These are phyloP conservation scores for Drechslerella coelobrocha DNA, from an alignment of 2,329 filamentous ascomycete genomes.

Conservation along the genomic window DNA sequence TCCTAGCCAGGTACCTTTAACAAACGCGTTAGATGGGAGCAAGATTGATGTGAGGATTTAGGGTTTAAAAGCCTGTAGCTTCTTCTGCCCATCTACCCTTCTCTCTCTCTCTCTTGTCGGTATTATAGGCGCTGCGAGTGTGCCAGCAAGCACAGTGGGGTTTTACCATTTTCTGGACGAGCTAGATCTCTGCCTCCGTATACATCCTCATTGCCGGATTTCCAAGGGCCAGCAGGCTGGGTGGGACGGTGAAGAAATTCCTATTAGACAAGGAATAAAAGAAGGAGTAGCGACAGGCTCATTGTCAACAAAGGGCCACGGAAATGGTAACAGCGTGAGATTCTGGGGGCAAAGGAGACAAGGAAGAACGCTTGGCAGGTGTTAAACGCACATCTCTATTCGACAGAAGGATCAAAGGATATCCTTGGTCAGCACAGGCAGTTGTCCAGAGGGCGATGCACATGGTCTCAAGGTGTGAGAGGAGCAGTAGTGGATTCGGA, in stretches of 20 bases:
- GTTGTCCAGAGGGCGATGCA: slow-evolving; percentile 80
- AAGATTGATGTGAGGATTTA: background rate
- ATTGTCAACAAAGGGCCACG: background rate
- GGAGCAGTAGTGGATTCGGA: background rate
- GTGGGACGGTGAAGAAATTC: slow-evolving; percentile 46
- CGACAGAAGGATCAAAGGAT: slow-evolving; percentile 75
- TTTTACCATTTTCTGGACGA: slow-evolving; percentile 36
- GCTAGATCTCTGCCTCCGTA: slow-evolving; percentile 39
- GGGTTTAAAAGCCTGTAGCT: background rate
- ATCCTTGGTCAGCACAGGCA: slow-evolving; percentile 69
- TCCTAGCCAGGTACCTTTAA: slow-evolving; percentile 72
- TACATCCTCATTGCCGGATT: background rate
- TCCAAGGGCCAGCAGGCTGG: slow-evolving; percentile 41
- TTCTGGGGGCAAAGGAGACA: background rate
- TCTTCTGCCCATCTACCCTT: no score
- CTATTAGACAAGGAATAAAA: slow-evolving; percentile 7
- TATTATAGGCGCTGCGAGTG: no score
- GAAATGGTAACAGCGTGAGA: background rate
- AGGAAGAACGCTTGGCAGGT: background rate
- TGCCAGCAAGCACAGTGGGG: no score
- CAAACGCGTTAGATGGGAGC: slow-evolving; percentile 65
- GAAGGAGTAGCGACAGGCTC: background rate
- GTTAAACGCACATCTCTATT: slow-evolving; percentile 70
- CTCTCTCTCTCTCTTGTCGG: no score
- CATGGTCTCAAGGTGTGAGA: slow-evolving; percentile 61